These are phyloP conservation scores for Vinca major DNA, from an alignment of 305 asterid genomes.

Conservation along the genomic window DNA sequence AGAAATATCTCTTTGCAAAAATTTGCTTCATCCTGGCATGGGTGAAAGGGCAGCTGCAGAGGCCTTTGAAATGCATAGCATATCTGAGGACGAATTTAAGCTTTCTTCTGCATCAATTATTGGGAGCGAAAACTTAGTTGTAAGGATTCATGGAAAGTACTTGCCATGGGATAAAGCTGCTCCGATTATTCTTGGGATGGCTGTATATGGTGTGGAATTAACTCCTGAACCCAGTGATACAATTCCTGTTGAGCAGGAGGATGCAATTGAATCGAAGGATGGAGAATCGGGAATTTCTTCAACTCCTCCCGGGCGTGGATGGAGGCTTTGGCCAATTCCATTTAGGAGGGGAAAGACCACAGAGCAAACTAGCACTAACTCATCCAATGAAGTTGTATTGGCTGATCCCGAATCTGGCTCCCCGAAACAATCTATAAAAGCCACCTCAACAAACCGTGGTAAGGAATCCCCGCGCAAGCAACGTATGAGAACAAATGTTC, in stretches of 20 bases:
- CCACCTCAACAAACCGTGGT: constrained; percentile 24
- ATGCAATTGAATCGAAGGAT: constrained; percentile 30
- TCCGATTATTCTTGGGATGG: constrained; percentile 56
- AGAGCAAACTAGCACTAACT: constrained; percentile 45
- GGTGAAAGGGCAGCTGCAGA: constrained; percentile 60
- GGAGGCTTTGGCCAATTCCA: constrained; percentile 90
- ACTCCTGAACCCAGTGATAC: constrained; percentile 36
- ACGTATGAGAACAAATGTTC: constrained; percentile 70
- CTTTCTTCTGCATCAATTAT: constrained; percentile 41
- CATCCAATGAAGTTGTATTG: constrained; percentile 49
- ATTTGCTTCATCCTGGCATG: constrained; percentile 63
- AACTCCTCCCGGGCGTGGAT: constrained; percentile 53
- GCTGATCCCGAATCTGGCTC: constrained; percentile 47
- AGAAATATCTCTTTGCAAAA: constrained; percentile 67
- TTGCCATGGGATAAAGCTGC: constrained; percentile 72
- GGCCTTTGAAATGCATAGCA: constrained; percentile 39
- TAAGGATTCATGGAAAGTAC: constrained; percentile 57
- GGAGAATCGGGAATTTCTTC: constrained; percentile 31
- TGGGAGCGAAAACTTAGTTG: constrained; percentile 46
- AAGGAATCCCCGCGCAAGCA: constrained; percentile 54
- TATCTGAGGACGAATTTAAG: constrained; percentile 54
- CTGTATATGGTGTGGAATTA: constrained; percentile 51
- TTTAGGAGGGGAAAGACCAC: constrained; percentile 72
- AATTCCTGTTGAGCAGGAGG: constrained; percentile 41
- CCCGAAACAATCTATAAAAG: constrained; percentile 26